phyloP scores from a whole-genome alignment of 23 red algal species.

The Pyropia yezoensis region DNA sequence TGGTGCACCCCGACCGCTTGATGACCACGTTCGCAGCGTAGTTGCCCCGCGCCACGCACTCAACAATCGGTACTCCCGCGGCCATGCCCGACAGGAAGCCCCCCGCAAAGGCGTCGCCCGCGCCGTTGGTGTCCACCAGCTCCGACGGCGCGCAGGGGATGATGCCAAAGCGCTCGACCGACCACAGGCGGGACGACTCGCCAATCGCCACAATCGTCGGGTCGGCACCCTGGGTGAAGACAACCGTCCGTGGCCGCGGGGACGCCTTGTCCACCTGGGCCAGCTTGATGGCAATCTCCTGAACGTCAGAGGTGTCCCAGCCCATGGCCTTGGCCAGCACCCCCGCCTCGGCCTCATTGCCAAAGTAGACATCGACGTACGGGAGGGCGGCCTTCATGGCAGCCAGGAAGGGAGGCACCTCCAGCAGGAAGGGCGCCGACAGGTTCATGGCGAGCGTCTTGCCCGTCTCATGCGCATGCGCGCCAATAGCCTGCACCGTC shows the following conservation, averaged over 20 bases:
- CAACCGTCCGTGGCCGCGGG: constrained; percentile 80
- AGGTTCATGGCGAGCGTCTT: constrained; percentile 96
- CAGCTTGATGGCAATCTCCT: constrained; percentile 71
- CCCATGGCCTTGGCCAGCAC: constrained; percentile 74
- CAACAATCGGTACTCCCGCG: constrained; percentile 15
- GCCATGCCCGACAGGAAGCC: constrained; percentile 75
- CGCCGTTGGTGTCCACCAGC: constrained; percentile 97
- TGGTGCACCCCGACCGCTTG: constrained; percentile 60
- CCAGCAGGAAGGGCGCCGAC: constrained; percentile 94
- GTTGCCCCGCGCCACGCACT: constrained; percentile 82
- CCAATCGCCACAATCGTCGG: constrained; percentile 85
- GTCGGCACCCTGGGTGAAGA: constrained; percentile 82
- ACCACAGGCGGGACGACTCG: constrained; percentile 63
- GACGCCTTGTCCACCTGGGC: constrained; percentile 53
- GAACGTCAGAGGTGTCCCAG: constrained; percentile 35
- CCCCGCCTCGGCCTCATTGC: constrained; percentile 89
- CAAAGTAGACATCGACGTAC: constrained; percentile 91
- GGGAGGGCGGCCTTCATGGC: constrained; percentile 72
- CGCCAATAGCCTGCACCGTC: constrained; percentile 64
- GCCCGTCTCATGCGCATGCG: constrained; percentile 40
- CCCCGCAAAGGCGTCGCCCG: constrained; percentile 98
- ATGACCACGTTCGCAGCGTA: constrained; percentile 92
- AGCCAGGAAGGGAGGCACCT: constrained; percentile 91
- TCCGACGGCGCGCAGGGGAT: constrained; percentile 56
- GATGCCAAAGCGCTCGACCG: constrained; percentile 47